Evolutionary conservation across 495 filamentous ascomycete species (phyloP).

Genomic region (Echria macrotheca): DNA sequence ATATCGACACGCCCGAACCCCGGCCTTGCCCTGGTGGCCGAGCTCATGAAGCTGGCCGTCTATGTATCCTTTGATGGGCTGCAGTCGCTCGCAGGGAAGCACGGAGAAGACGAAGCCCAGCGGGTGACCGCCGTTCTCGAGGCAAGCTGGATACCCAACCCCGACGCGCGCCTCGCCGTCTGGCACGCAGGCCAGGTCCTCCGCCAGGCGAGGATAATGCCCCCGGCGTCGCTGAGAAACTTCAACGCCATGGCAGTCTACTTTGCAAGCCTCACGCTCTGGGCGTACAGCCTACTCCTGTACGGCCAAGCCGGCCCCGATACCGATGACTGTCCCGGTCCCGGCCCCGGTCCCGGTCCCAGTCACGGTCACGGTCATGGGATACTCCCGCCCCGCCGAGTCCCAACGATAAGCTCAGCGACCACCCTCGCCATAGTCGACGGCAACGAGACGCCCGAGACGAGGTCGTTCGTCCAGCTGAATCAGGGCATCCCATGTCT

Average conservation of each 20-base stretch:
- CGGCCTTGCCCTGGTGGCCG: constrained; percentile 22
- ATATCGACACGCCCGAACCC: constrained; percentile 4
- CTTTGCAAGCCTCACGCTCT: constrained; percentile 52
- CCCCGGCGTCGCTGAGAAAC: constrained; percentile 37
- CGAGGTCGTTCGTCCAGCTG: constrained; percentile 13
- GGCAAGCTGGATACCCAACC: constrained; percentile 42
- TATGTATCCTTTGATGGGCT: constrained; percentile 56
- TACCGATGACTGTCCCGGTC: too few species aligned
- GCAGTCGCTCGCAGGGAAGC: constrained; percentile 52
- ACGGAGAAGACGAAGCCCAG: constrained; percentile 49
- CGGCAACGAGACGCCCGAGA: constrained; percentile 13
- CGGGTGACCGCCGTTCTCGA: constrained; percentile 41
- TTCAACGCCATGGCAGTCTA: constrained; percentile 54
- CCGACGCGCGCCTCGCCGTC: constrained; percentile 45
- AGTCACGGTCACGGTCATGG: neutral
- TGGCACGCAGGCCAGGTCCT: constrained; percentile 58
- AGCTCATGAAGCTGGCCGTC: constrained; percentile 50
- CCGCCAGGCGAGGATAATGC: constrained; percentile 42
- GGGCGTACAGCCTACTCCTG: constrained; percentile 44
- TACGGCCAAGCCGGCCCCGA: neutral
- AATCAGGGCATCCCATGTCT: constrained; percentile 16
- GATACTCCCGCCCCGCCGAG: neutral
- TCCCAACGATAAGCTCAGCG: neutral
- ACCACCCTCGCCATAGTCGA: constrained; percentile 13
- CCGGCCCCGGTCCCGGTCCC: too few species aligned